A percentile compares a stretch with the other conserved stretches of the same genome.
phyloP scores from a whole-genome alignment of 345 rosid genomes.

The Brassica napus region Da-Ae NC_063434.1:352001-352500 shows the following conservation, averaged over 20 bases:
- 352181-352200: not conserved
- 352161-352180: not conserved
- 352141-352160: not conserved
- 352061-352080: not conserved
- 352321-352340: not conserved
- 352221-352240: not conserved
- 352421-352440: not conserved
- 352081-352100: not conserved
- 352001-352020: constrained; percentile 99
- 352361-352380: constrained; percentile 99
- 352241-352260: not conserved
- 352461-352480: not conserved
- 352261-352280: not conserved
- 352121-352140: not conserved
- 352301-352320: not conserved
- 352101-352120: not conserved
- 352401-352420: constrained; percentile 69
- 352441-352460: not conserved
- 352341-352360: constrained; percentile 54
- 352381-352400: constrained; percentile 98
- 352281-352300: not conserved
- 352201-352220: constrained; percentile 2
- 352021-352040: constrained; percentile 95
- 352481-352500: constrained; percentile 72
- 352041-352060: not conserved